phyloP scores from a whole-genome alignment of 1,284 basidiomycete species.

The Puccinia hordei region DNA sequence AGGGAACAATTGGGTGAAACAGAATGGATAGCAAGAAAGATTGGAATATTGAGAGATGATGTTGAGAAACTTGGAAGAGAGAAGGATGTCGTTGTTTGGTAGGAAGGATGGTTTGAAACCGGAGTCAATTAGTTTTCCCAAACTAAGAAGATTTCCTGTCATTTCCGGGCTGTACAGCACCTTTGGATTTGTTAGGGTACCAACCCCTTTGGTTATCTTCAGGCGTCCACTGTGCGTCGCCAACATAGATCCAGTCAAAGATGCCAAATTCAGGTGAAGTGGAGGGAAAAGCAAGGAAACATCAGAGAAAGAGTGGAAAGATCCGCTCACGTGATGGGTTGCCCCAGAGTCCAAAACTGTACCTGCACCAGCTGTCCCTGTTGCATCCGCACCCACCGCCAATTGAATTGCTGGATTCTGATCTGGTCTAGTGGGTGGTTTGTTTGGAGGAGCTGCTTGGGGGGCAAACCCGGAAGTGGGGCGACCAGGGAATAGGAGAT shows the following conservation, averaged over 20 bases:
- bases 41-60: background rate
- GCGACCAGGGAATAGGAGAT: background rate
- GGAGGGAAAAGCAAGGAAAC: too few species aligned
- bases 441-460: background rate
- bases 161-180: constrained; percentile 22
- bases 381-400: background rate
- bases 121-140: background rate
- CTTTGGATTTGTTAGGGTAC: background rate
- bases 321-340: too few species aligned
- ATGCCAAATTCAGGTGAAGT: background rate
- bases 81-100: background rate
- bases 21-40: background rate
- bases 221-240: background rate
- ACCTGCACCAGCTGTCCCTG: too few species aligned
- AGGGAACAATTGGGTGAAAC: background rate
- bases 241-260: background rate
- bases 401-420: background rate
- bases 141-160: constrained; percentile 5
- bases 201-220: background rate
- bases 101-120: background rate
- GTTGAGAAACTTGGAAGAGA: background rate
- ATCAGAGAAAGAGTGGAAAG: too few species aligned
- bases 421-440: background rate
- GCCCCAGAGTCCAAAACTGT: background rate
- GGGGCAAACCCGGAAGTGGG: constrained; percentile 21